Evolutionary conservation across 305 asterid genomes (phyloP).

Genomic region (Fraxinus velutina): DNA sequence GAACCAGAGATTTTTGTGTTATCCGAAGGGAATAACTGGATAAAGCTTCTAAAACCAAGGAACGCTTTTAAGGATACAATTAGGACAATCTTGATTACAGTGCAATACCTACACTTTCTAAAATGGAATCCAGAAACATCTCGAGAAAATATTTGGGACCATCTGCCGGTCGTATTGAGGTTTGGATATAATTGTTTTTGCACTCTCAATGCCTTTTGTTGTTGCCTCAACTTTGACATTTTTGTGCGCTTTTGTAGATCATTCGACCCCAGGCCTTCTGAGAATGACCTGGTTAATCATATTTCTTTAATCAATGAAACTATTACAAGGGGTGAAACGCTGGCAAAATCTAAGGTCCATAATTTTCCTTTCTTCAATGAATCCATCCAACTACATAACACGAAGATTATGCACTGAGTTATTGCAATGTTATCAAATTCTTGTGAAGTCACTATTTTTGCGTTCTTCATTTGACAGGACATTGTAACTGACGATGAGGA

Average conservation of each 20-base stretch:
- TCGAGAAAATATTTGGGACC: constrained; percentile 66
- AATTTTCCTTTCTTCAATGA: constrained; percentile 10
- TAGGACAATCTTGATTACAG: constrained; percentile 54
- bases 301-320: constrained; percentile 55
- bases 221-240: constrained; percentile 9
- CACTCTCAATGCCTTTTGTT: neutral
- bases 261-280: constrained; percentile 62
- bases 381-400: constrained; percentile 1
- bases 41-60: constrained; percentile 73
- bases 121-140: constrained; percentile 56
- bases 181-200: constrained; percentile 24
- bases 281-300: constrained; percentile 62
- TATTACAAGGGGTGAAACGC: constrained; percentile 45
- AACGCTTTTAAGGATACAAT: constrained; percentile 45
- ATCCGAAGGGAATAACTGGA: constrained; percentile 63
- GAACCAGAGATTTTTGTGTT: constrained; percentile 70
- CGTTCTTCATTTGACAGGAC: neutral
- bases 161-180: constrained; percentile 67
- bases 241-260: constrained; percentile 34
- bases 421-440: constrained; percentile 7
- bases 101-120: constrained; percentile 56
- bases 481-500: constrained; percentile 20
- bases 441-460: constrained; percentile 3
- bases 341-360: constrained; percentile 69
- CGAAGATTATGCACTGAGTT: neutral